phyloP scores from a whole-genome alignment of 495 filamentous ascomycete genomes.

The Bombardia bombarda region DNA sequence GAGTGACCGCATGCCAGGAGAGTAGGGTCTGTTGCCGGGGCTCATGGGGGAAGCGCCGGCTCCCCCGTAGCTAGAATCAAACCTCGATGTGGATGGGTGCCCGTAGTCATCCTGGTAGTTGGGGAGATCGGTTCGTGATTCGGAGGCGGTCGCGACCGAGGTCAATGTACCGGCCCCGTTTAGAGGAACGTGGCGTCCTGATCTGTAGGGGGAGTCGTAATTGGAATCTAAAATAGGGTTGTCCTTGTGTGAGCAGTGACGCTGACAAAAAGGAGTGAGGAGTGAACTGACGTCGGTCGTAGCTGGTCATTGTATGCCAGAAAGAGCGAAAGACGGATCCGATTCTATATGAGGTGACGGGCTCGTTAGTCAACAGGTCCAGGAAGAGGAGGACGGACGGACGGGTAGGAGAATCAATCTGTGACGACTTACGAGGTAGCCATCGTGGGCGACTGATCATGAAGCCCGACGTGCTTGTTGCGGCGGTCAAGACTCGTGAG shows the following conservation, averaged over 20 bases:
- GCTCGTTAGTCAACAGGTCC: constrained; percentile 3
- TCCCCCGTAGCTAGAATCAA: constrained; percentile 34
- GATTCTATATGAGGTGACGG: constrained; percentile 7
- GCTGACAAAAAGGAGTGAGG: constrained; percentile 13
- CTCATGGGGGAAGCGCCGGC: constrained; percentile 44
- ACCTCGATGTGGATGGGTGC: constrained; percentile 46
- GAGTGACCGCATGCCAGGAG: constrained; percentile 78
- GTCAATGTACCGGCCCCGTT: constrained; percentile 61
- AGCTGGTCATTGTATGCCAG: constrained; percentile 91
- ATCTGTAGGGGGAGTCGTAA: constrained; percentile 80
- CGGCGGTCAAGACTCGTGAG: too few relatives aligned
- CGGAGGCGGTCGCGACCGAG: constrained; percentile 68
- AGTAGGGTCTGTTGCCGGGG: constrained; percentile 66
- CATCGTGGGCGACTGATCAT: constrained; percentile 6
- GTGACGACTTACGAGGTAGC: constrained; percentile 10
- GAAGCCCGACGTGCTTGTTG: too few relatives aligned
- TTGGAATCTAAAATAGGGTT: constrained; percentile 64
- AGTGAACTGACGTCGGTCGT: constrained; percentile 48
- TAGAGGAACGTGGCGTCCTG: constrained; percentile 72
- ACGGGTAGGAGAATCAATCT: neutral
- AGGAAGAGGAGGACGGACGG: neutral
- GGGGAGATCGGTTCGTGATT: constrained; percentile 67
- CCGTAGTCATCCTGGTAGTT: constrained; percentile 64
- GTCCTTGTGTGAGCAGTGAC: constrained; percentile 24
- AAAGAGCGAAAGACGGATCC: constrained; percentile 37